A percentile compares a stretch with the other conserved stretches of the same genome.
Conservation (phyloP, 23 red algal species). For the Gracilaria domingensis region DNA sequence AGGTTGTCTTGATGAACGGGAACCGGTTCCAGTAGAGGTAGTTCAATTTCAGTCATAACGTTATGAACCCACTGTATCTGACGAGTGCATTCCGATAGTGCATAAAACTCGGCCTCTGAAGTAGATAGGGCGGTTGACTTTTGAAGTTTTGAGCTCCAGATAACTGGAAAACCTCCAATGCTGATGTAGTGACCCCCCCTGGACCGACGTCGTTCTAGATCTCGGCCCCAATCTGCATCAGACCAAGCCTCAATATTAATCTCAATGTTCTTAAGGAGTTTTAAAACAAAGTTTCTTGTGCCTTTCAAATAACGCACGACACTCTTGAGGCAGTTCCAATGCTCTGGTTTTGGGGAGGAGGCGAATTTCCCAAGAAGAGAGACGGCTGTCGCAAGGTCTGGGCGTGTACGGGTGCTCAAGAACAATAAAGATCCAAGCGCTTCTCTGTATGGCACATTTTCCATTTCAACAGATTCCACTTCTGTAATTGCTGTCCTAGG, state of each 20-base stretch:
- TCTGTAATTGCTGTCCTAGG: neutral
- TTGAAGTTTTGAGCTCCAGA: constrained; percentile 10
- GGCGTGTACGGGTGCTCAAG: neutral
- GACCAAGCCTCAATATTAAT: neutral
- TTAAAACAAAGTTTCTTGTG: constrained; percentile 15
- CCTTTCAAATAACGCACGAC: constrained; percentile 15
- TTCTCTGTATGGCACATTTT: neutral
- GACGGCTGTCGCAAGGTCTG: constrained; percentile 11
- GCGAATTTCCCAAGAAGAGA: constrained; percentile 1
- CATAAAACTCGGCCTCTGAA: constrained; percentile 29
- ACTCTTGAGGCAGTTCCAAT: constrained; percentile 24
- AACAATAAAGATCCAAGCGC: constrained; percentile 10
- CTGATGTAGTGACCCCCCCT: neutral
- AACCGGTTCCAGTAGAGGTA: constrained; percentile 23
- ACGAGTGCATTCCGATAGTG: constrained; percentile 32
- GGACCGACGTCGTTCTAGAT: neutral
- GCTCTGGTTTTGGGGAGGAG: neutral
- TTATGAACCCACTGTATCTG: constrained; percentile 9
- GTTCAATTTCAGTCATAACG: constrained; percentile 11
- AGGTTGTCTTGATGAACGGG: too few species aligned
- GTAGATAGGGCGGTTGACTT: constrained; percentile 14
- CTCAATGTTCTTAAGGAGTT: neutral
- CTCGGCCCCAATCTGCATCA: constrained; percentile 13
- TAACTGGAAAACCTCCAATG: constrained; percentile 17
- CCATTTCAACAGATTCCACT: neutral